Percentiles rank a stretch among this genome's conserved stretches.
These are phyloP conservation scores for Myxozyma lipomycoides DNA, from an alignment of 805 yeast species.

Conservation along the genomic window DNA sequence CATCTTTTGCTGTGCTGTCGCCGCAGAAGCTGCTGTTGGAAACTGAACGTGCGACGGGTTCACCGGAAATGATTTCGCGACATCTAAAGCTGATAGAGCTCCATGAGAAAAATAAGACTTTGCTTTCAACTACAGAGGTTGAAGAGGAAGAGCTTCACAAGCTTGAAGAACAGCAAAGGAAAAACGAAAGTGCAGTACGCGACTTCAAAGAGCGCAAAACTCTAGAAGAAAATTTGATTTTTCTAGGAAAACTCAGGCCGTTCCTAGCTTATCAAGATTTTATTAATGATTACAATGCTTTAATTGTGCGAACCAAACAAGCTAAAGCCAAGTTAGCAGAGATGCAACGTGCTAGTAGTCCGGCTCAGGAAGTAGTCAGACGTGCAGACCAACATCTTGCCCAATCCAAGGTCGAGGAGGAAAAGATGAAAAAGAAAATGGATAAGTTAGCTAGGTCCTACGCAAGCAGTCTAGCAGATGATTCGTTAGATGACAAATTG, in stretches of 20 bases:
- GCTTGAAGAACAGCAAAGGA: constrained; percentile 40
- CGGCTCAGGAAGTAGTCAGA: constrained; percentile 37
- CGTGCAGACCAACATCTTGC: constrained; percentile 35
- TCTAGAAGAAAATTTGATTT: constrained; percentile 13
- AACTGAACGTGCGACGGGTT: constrained; percentile 75
- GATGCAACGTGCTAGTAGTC: constrained; percentile 9
- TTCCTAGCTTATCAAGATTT: constrained; percentile 13
- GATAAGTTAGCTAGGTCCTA: neutral
- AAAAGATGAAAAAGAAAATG: constrained; percentile 2
- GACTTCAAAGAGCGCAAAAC: constrained; percentile 36
- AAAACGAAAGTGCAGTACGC: constrained; percentile 47
- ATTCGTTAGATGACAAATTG: neutral
- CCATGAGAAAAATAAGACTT: constrained; percentile 43
- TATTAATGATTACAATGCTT: constrained; percentile 32
- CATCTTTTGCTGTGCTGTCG: constrained; percentile 78
- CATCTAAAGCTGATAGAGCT: constrained; percentile 56
- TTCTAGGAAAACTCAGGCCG: constrained; percentile 12
- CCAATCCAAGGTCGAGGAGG: constrained; percentile 39
- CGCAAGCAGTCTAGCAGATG: neutral
- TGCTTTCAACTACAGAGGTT: constrained; percentile 16
- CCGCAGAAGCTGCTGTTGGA: constrained; percentile 71
- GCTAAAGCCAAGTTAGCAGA: constrained; percentile 10
- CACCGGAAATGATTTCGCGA: constrained; percentile 50
- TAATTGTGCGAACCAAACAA: constrained; percentile 28
- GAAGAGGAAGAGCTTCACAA: constrained; percentile 33